Base-by-base conservation (phyloP, 1,284 basidiomycete species). In the Cryptococcus jaspeensis region DNA sequence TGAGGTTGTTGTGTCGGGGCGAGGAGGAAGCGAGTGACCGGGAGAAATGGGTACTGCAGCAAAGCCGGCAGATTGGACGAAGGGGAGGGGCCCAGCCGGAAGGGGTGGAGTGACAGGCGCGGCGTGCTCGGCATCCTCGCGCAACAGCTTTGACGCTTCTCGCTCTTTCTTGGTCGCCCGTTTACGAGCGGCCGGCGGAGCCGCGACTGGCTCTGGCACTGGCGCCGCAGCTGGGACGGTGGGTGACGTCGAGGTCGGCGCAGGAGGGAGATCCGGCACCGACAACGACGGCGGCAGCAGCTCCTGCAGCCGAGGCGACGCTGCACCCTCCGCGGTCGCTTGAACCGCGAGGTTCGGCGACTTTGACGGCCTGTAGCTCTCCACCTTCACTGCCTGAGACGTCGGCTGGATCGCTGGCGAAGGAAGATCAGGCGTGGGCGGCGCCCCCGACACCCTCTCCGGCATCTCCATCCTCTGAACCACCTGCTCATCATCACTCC, bases 291-390 rank as follows among this genome's bases (percentile, higher is more conserved):
- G 32, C 12, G 32, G 23, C 32, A 36, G 32, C 18, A 36, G 13
- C n/a, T 47, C n/a, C 32, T 7, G 13, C 12, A 42, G 15, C n/a
- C n/a, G n/a, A 8, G 40, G 22, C n/a, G 40, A n/a, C n/a, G 40
- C 40, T 8, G 40, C 20, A 15, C 15, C 20, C 3, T 18, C 20
- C 28, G 44, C 20, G 5, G 18, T 25, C 20, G 44, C 44, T 9
- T 40, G 37, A 18, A n/a, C 55, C 28, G 9, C 28, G 9, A 32
- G 28, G 9, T 9, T 32, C 28, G 9, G 28, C 28, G 28, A 32
- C 28, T 9, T 32, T 9, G 9, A 18, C 9, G 62, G 62, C 41
- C 56, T 62, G 42, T 60, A 62, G 47, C 50, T 62, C 35, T 62
- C 60, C 20, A 64, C 54, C 41, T 40, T 58, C n/a, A 61, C 36